A percentile compares a stretch with the other conserved stretches of the same genome.
Evolutionary conservation across 73 alveolate species (phyloP).

Genomic region (Urostyla sp.): DNA sequence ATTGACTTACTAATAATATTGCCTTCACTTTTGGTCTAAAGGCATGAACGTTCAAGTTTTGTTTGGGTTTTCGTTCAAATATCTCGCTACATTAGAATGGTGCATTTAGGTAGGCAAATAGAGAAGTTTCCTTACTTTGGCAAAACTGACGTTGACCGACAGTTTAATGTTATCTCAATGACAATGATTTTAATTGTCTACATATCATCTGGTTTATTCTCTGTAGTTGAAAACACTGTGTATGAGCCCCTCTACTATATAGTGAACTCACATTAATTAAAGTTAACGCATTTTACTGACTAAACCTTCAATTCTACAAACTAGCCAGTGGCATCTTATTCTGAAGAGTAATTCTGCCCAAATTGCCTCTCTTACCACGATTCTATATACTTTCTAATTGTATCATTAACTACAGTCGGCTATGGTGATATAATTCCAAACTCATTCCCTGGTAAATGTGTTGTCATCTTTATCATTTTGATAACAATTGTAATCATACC

Average conservation of each 20-base stretch:
- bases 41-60: neutral
- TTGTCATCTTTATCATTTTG: conserved; percentile 84
- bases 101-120: conserved; percentile 10
- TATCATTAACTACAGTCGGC: conserved; percentile 93
- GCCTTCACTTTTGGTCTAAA: conserved; percentile 23
- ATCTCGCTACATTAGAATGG: conserved; percentile 42
- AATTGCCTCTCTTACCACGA: too few relatives aligned
- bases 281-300: too few relatives aligned
- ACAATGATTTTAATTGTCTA: conserved; percentile 56
- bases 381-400: conserved; percentile 89
- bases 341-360: neutral
- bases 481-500: conserved; percentile 89
- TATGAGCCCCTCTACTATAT: conserved; percentile 8
- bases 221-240: conserved; percentile 52
- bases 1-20: conserved; percentile 42
- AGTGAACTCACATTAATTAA: too few relatives aligned
- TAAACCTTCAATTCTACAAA: too few relatives aligned
- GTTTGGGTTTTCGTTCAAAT: conserved; percentile 14
- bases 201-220: conserved; percentile 65
- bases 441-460: conserved; percentile 78
- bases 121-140: conserved; percentile 33
- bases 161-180: conserved; percentile 50
- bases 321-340: too few relatives aligned
- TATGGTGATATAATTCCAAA: conserved; percentile 92
- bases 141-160: conserved; percentile 63